Base-by-base conservation (phyloP, 2,329 filamentous ascomycete genomes). In the Monosporascus cannonballus region DNA sequence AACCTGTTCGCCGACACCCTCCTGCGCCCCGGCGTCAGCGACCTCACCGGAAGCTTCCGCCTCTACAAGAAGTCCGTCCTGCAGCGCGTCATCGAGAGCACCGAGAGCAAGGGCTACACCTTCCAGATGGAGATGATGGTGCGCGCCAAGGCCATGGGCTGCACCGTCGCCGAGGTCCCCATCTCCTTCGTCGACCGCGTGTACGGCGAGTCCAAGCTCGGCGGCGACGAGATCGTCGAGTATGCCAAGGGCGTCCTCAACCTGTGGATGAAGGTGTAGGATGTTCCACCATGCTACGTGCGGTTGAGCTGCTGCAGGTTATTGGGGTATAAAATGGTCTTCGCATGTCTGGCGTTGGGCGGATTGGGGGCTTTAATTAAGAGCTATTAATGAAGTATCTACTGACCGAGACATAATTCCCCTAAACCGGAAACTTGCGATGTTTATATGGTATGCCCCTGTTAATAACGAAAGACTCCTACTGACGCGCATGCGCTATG, bases 111-210 rank as follows among this genome's bases (percentile, higher is more conserved):
- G 76, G 94, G 94, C 3, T 99, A 97, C 71, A 93, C 89, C 41
- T 99, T 99, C 79, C 94, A 99, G 83, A 99, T 99, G 94, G 93
- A 96, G 80, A 88, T 99, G 85, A 97, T 96, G 86, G 93, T 97
- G 8, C 81, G 92, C 56, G 94, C 94, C 36, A 96, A 96, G 83
- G 89, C 88, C 17, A 92, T 96, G 89, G 93, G 94, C 1, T 96
- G 84, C 76, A 89, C 86, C 38, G 93, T 99, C 34, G 90, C 89
- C 17, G 94, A 99, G 78, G 93, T 96, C 56, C 94, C 94, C 14
- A 99, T 99, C 61, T 89, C 84, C 24, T 99, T 99, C 70, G 94
- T 97, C 41, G 95, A 99, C 71, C 84, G 94, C 53, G 73, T 99
- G 47, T 99, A 96, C 69, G 94, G 94, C 34, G 93, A 96, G 76